Evolutionary conservation across 169 alveolate genomes (phyloP).

Genomic region (Prorocentrum cordatum): DNA sequence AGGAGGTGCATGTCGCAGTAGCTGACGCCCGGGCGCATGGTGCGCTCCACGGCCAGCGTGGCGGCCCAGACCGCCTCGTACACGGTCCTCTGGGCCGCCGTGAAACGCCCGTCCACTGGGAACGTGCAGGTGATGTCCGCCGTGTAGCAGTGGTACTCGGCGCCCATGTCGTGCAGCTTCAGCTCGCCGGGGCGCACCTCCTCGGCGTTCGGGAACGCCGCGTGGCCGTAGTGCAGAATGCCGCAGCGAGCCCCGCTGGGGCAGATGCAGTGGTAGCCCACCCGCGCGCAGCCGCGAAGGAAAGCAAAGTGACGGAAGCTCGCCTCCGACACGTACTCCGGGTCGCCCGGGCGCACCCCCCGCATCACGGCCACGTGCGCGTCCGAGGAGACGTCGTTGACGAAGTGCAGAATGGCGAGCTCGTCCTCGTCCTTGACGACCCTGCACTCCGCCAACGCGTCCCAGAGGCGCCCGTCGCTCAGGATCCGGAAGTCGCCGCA

Average conservation of each 20-base stretch:
- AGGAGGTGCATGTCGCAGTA: constrained; percentile 84
- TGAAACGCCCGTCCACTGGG: constrained; percentile 81
- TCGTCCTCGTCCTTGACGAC: constrained; percentile 11
- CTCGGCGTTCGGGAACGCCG: constrained; percentile 38
- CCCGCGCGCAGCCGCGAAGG: background rate
- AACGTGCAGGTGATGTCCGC: constrained; percentile 83
- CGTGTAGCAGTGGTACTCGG: constrained; percentile 76
- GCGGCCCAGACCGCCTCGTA: constrained; percentile 81
- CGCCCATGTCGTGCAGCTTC: constrained; percentile 61
- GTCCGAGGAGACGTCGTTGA: background rate
- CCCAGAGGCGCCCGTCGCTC: background rate
- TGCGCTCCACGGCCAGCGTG: constrained; percentile 74
- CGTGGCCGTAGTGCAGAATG: constrained; percentile 71
- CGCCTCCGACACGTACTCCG: background rate
- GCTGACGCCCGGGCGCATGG: constrained; percentile 80
- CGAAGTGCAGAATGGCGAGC: constrained; percentile 4
- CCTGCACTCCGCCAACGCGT: background rate
- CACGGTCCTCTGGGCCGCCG: constrained; percentile 76
- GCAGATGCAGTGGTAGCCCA: constrained; percentile 31
- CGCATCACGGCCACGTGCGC: background rate
- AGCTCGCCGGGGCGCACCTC: background rate
- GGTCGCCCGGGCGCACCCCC: background rate
- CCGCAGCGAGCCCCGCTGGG: background rate
- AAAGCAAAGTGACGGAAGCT: background rate
- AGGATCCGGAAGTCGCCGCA: background rate